Evolutionary conservation across 2,329 filamentous ascomycete genomes (phyloP), one percentile per base, ranked within the genome.

Genomic region (Aphanocladium album): DNA sequence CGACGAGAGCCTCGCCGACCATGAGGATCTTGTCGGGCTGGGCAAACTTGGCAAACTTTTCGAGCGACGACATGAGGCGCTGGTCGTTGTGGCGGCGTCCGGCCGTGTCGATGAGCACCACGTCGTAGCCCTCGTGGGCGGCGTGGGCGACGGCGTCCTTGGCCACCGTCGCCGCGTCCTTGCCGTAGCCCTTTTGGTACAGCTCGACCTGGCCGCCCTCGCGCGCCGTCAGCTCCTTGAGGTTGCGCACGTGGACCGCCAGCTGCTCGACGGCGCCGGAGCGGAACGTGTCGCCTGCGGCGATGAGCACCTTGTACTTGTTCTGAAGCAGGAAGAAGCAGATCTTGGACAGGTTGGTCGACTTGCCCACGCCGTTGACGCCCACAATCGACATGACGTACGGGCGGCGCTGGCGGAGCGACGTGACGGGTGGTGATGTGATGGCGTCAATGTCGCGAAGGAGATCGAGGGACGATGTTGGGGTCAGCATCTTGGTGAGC

Each of bases 371-470:
- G 58, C 95, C 95, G 73, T 99, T 99, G 72, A 99, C 95, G 64
- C 95, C 95, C 47, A 99, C 95, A 63, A 99, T 96, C 61, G 92
- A 97, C 72, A 99, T 96, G 69, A 98, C 93, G 72, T 98, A 99
- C 47, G 95, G 95, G 4, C 95, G 88, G 21, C 83, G 76, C 62
- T 82, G 81, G 66, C 84, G 79, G 63, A 87, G 80, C 33, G 86
- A 87, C 3, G 86, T 83, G 23, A 78, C 80, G 0, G 88, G 78
- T 1, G 90, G 88, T 12, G 84, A 80, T 7, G 86, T 88, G 63
- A 96, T 85, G 49, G 88, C 83, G 70, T 93, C 88, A 67, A 99
- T 98, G 72, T 96, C 92, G 68, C 93, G 91, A 51, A 99, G 87
- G 53, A 99, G 86, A 74, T 99, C 95, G 64, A 98, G 84, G 3